Evolutionary conservation across 257 asterid genomes (phyloP).

Genomic region (Ehretia macrophylla): DNA sequence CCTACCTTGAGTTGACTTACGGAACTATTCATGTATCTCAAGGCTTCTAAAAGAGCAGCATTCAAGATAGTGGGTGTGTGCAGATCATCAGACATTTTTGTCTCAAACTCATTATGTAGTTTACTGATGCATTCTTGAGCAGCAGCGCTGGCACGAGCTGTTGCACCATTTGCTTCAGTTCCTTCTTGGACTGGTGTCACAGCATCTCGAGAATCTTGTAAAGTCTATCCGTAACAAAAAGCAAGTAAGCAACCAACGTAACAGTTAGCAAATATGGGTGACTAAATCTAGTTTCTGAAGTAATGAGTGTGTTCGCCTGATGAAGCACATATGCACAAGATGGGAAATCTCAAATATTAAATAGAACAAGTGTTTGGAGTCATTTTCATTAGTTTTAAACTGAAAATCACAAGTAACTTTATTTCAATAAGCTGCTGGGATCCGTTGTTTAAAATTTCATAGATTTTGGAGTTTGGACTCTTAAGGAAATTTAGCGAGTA

Average conservation of each 20-base stretch:
- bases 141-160: conserved; percentile 34
- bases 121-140: conserved; percentile 52
- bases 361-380: too few relatives aligned
- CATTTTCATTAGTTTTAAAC: too few relatives aligned
- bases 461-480: too few relatives aligned
- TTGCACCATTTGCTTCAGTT: conserved; percentile 24
- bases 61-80: conserved; percentile 69
- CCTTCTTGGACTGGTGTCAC: conserved; percentile 33
- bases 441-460: too few relatives aligned
- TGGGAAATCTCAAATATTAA: too few relatives aligned
- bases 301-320: too few relatives aligned
- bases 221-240: conserved; percentile 45
- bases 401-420: too few relatives aligned
- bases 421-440: too few relatives aligned
- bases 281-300: too few relatives aligned
- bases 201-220: conserved; percentile 59
- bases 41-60: conserved; percentile 57
- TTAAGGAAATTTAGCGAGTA: too few relatives aligned
- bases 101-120: conserved; percentile 56
- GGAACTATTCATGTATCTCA: conserved; percentile 50
- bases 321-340: too few relatives aligned
- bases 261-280: background rate
- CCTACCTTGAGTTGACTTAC: conserved; percentile 57
- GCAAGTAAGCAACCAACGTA: background rate
- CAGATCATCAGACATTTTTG: conserved; percentile 72